Evolutionary conservation across 495 filamentous ascomycete species (phyloP).

Genomic region (Penicillium coprophilum): DNA sequence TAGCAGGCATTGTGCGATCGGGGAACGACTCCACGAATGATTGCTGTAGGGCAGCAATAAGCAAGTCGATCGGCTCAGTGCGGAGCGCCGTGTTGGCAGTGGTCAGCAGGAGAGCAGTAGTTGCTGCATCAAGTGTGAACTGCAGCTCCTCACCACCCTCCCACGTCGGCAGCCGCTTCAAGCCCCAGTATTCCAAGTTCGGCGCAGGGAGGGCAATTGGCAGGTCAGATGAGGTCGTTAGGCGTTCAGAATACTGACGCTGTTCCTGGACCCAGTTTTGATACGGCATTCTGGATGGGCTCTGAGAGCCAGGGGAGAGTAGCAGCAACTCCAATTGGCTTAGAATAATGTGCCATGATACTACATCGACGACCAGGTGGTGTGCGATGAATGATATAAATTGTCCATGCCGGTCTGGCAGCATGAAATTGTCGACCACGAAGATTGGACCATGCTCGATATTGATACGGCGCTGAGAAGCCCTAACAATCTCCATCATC

Average conservation of each 20-base stretch:
- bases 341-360: conserved; percentile 60
- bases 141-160: conserved; percentile 22
- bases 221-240: conserved; percentile 9
- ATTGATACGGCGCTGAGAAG: conserved; percentile 26
- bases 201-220: neutral
- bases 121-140: neutral
- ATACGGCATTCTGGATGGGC: conserved; percentile 43
- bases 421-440: conserved; percentile 33
- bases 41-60: conserved; percentile 38
- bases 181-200: conserved; percentile 41
- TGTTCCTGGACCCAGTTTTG: conserved; percentile 50
- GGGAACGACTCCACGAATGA: conserved; percentile 39
- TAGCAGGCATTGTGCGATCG: conserved; percentile 46
- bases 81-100: conserved; percentile 21
- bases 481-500: conserved; percentile 12
- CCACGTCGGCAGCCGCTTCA: conserved; percentile 34
- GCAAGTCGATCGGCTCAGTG: conserved; percentile 44
- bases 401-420: conserved; percentile 41
- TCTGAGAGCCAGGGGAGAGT: conserved; percentile 23
- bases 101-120: neutral
- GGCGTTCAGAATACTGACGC: conserved; percentile 25
- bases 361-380: conserved; percentile 59
- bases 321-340: conserved; percentile 57
- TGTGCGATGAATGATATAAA: conserved; percentile 50
- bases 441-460: conserved; percentile 30